Base-by-base conservation (phyloP, 169 alveolate species). In the Babesia bovis region DNA sequence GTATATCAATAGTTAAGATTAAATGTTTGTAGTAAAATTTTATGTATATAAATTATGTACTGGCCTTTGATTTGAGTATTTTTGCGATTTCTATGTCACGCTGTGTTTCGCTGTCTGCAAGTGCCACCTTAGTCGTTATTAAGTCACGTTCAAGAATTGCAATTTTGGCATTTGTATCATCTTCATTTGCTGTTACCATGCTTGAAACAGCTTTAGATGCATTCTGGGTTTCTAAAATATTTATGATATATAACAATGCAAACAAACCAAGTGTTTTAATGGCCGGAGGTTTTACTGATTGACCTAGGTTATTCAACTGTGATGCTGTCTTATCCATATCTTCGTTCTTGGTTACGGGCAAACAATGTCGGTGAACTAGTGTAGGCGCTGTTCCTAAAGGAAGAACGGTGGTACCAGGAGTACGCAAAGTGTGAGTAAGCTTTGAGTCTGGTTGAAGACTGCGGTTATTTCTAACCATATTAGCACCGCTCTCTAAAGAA, bases 71-170 rank as follows among this genome's bases (percentile, higher is more conserved):
- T 21, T 21, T 59, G 52, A 17, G 57, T 23, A 70, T 0, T 28
- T 35, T 36, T 7, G 60, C 28, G 17, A 61, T 47, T 19, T 81
- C 82, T 66, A 63, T 52, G 23, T 81, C 88, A 41, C 76, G 69
- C 72, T 28, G 72, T n/a, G 88, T 81, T 23, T 81, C 88, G 66
- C 79, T 70, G 55, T 69, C 84, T 23, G 88, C 88, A 78, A 81
- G 57, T 36, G 71, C 82, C 15, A 81, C 78, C 74, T 81, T 81
- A 4, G 87, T 78, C 13, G 63, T 66, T 9, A 63, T 67, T 71
- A 78, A 49, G 28, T 78, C 87, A 30, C 61, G 58, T 23, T 78
- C 87, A n/a, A 78, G 69, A 12, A 44, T 53, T 19, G 50, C 63
- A 30, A 77, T 67, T n/a, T 53, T 26, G 1, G 9, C 23, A n/a